phyloP scores from a whole-genome alignment of 2,329 filamentous ascomycete species.

The Beauveria sp. region DNA sequence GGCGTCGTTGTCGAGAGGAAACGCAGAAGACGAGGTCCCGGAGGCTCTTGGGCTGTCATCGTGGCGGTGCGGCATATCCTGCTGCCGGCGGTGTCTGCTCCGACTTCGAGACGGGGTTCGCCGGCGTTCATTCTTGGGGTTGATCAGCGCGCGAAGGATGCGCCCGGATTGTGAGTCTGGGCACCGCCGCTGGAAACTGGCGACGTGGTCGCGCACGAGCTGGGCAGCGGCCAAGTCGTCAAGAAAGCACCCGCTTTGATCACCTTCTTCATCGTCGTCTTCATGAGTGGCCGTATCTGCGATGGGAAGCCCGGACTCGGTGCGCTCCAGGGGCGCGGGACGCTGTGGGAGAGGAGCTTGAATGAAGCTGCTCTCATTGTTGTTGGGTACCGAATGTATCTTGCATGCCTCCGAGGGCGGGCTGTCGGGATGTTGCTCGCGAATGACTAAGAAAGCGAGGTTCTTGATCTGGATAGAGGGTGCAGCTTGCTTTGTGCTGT shows the following conservation, averaged over 20 bases:
- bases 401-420: not conserved
- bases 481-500: conserved; percentile 11
- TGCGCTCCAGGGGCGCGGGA: conserved; percentile 35
- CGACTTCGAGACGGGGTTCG: not conserved
- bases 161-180: conserved; percentile 46
- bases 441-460: conserved; percentile 31
- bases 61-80: not conserved
- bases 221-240: conserved; percentile 41
- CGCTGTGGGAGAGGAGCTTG: conserved; percentile 1
- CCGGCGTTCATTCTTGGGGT: conserved; percentile 21
- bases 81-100: not conserved
- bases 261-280: conserved; percentile 21
- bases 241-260: conserved; percentile 20
- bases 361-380: conserved; percentile 13
- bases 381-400: not conserved
- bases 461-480: conserved; percentile 25
- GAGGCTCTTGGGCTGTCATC: conserved; percentile 13
- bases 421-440: conserved; percentile 21
- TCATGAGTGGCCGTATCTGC: conserved; percentile 27
- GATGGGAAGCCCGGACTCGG: conserved; percentile 41
- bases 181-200: conserved; percentile 34
- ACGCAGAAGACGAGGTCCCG: conserved; percentile 31
- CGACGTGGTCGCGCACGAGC: conserved; percentile 41
- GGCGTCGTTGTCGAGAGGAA: conserved; percentile 48
- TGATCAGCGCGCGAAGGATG: conserved; percentile 51